Conservation (phyloP, 129 eudicot species). For the Tagetes patula region DNA sequence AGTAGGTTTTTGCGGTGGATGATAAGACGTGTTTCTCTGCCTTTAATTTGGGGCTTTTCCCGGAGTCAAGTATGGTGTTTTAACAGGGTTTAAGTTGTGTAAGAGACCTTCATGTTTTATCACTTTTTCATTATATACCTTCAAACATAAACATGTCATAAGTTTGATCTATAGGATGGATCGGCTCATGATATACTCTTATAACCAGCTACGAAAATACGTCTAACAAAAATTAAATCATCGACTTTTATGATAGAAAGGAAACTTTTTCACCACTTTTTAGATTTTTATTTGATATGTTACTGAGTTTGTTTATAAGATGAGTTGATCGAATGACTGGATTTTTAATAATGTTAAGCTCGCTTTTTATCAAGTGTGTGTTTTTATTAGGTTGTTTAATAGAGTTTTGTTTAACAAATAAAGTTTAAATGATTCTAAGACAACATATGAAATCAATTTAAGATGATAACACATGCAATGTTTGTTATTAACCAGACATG, state of each 20-base stretch:
- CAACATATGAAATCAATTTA: not conserved
- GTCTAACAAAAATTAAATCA: too few relatives aligned
- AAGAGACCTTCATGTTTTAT: slow-evolving; percentile 7
- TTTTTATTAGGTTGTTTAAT: not conserved
- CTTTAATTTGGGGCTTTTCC: slow-evolving; percentile 25
- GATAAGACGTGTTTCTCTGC: slow-evolving; percentile 31
- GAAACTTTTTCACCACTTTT: too few relatives aligned
- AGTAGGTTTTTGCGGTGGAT: slow-evolving; percentile 14
- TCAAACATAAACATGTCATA: not conserved
- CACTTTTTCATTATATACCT: slow-evolving; percentile 1
- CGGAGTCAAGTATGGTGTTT: slow-evolving; percentile 22
- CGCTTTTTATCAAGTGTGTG: not conserved
- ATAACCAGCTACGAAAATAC: too few relatives aligned
- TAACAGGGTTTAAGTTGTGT: not conserved
- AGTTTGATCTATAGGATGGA: too few relatives aligned
- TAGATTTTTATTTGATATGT: too few relatives aligned
- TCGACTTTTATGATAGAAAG: too few relatives aligned
- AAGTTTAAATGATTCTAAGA: not conserved
- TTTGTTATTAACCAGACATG: not conserved
- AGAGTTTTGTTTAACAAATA: not conserved
- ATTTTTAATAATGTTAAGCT: not conserved
- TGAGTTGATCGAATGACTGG: not conserved
- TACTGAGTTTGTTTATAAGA: not conserved
- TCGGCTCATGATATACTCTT: too few relatives aligned
- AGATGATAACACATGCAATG: not conserved